phyloP scores from a whole-genome alignment of 1,284 basidiomycete species.

The Polyporus tsugae region DNA sequence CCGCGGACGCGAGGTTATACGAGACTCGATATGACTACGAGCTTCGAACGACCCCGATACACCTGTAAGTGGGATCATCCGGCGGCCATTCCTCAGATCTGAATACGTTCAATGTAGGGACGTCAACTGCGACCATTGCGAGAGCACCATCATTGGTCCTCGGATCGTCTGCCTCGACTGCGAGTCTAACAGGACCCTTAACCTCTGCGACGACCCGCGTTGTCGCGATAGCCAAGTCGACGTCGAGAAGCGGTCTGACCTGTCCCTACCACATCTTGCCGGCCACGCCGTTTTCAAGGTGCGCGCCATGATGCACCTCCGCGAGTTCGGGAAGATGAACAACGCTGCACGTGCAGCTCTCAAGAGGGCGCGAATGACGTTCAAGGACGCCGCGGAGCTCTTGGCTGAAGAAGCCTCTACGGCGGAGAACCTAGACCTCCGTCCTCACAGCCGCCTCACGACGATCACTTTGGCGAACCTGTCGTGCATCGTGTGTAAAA shows the following conservation, averaged over 20 bases:
- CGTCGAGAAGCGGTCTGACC: constrained; percentile 17
- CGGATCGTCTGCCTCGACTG: constrained; percentile 24
- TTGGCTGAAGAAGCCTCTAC: constrained; percentile 7
- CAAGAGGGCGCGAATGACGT: constrained; percentile 15
- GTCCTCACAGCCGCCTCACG: constrained; percentile 7
- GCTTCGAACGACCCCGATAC: constrained; percentile 18
- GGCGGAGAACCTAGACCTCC: background rate
- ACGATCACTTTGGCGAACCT: constrained; percentile 7
- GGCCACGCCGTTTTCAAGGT: constrained; percentile 20
- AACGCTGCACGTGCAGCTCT: constrained; percentile 12
- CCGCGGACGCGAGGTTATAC: constrained; percentile 24
- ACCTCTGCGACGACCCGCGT: constrained; percentile 23
- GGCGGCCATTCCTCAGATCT: background rate
- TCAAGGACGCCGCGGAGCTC: constrained; percentile 11
- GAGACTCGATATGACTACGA: constrained; percentile 25
- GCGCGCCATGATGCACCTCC: constrained; percentile 22
- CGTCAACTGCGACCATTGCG: constrained; percentile 20
- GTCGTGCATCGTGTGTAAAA: constrained; percentile 23
- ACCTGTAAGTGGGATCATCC: constrained; percentile 18
- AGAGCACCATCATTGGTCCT: constrained; percentile 22
- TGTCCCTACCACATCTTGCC: constrained; percentile 12
- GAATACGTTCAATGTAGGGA: background rate
- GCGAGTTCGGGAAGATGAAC: constrained; percentile 20
- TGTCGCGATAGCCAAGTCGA: constrained; percentile 12
- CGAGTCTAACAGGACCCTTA: constrained; percentile 14